Evolutionary conservation across 1,284 basidiomycete species (phyloP).

Genomic region (Boletus sp.): DNA sequence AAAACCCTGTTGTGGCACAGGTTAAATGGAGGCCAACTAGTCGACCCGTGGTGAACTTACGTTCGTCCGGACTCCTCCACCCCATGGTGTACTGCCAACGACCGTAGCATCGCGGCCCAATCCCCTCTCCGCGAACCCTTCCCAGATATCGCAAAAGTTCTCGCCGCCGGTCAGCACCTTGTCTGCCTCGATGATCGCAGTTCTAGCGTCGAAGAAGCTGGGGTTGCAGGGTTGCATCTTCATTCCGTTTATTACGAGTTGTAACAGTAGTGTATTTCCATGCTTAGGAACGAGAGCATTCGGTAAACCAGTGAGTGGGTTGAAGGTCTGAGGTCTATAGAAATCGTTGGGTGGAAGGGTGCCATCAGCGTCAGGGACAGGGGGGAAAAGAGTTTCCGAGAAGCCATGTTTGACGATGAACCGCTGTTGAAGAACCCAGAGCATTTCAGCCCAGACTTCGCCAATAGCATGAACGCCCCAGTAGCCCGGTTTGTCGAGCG

Average conservation of each 20-base stretch:
- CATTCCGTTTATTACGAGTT: constrained; percentile 89
- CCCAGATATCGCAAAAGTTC: constrained; percentile 90
- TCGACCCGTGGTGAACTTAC: constrained; percentile 33
- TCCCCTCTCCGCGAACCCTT: constrained; percentile 80
- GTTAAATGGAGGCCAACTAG: not conserved
- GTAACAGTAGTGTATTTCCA: constrained; percentile 84
- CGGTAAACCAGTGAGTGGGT: constrained; percentile 37
- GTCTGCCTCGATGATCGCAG: constrained; percentile 94
- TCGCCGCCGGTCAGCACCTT: constrained; percentile 85
- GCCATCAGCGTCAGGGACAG: constrained; percentile 56
- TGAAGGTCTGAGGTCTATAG: constrained; percentile 51
- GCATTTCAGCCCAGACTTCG: constrained; percentile 94
- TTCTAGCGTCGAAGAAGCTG: constrained; percentile 86
- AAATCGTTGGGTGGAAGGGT: constrained; percentile 66
- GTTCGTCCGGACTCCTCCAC: constrained; percentile 74
- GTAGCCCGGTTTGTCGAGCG: constrained; percentile 90
- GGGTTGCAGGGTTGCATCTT: constrained; percentile 93
- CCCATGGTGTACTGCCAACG: constrained; percentile 86
- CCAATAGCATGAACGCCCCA: constrained; percentile 92
- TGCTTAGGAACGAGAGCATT: constrained; percentile 81
- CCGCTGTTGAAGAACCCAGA: constrained; percentile 78
- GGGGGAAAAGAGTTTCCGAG: constrained; percentile 78
- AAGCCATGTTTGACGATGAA: constrained; percentile 82
- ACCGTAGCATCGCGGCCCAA: constrained; percentile 75
- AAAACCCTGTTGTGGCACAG: constrained; percentile 22